Conservation (phyloP, 352 stramenopile species). For the Poterioochromonas sp. region DNA sequence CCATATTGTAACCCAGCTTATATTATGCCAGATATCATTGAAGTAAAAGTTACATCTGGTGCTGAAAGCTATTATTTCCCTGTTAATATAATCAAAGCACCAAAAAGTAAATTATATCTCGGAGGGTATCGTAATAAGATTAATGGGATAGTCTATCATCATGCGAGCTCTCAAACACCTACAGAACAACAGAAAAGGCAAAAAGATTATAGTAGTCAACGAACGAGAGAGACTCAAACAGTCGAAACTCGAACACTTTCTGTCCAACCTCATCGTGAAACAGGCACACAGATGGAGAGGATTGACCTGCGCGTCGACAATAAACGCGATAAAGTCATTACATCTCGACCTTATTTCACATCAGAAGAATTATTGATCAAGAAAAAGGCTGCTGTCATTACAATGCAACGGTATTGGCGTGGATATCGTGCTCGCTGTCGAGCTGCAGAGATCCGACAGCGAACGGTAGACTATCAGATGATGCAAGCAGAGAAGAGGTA, state of each 20-base stretch:
- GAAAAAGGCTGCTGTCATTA: constrained; percentile 57
- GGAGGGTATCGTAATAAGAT: constrained; percentile 74
- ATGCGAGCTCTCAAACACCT: constrained; percentile 64
- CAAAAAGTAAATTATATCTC: constrained; percentile 63
- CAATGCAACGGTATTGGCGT: constrained; percentile 75
- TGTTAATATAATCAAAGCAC: constrained; percentile 62
- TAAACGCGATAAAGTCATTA: constrained; percentile 49
- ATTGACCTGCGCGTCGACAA: constrained; percentile 44
- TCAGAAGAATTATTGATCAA: constrained; percentile 68
- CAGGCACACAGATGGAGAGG: constrained; percentile 73
- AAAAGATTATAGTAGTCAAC: constrained; percentile 37
- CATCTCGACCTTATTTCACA: constrained; percentile 72
- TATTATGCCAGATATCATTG: constrained; percentile 65
- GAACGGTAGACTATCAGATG: neutral
- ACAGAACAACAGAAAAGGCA: constrained; percentile 33
- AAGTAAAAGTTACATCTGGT: constrained; percentile 57
- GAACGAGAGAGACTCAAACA: constrained; percentile 74
- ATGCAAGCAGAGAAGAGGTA: constrained; percentile 36
- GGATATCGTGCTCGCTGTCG: constrained; percentile 56
- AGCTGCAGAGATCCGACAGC: constrained; percentile 31
- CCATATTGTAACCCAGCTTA: constrained; percentile 53
- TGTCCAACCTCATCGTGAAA: constrained; percentile 68
- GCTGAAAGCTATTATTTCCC: constrained; percentile 49
- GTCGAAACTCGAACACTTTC: constrained; percentile 60
- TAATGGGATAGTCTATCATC: constrained; percentile 74